These are phyloP conservation scores for Rhododendron kiyosumense DNA, from an alignment of 148 eudicot species.

Conservation along the genomic window DNA sequence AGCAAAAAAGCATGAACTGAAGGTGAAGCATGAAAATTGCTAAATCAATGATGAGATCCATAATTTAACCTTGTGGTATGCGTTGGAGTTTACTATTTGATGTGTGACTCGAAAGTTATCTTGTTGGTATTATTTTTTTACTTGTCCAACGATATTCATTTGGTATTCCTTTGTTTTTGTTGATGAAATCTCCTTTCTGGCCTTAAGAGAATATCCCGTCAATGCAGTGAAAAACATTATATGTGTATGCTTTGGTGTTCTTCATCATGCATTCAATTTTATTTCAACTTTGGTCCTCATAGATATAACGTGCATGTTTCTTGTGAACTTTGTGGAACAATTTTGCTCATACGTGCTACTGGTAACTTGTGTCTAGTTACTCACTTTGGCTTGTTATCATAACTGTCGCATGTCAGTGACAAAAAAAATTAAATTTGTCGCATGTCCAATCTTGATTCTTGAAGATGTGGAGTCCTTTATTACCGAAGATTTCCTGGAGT, in stretches of 20 bases:
- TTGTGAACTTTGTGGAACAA: background rate
- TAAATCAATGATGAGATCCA: background rate
- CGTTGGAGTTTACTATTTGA: background rate
- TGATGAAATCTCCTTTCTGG: background rate
- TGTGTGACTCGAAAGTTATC: background rate
- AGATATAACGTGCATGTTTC: background rate
- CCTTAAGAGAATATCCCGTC: background rate
- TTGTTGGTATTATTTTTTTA: background rate
- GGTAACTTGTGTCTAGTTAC: background rate
- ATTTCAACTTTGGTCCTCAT: background rate
- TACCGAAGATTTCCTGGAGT: background rate
- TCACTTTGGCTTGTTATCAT: background rate
- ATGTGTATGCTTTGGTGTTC: background rate
- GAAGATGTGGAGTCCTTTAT: background rate
- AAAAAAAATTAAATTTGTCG: no score
- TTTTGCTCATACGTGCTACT: background rate
- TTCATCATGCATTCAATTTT: background rate
- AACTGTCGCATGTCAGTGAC: background rate
- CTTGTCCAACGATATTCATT: background rate
- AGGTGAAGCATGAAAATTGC: background rate
- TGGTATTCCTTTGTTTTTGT: background rate
- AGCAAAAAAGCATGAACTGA: background rate
- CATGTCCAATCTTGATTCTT: conserved; percentile 9
- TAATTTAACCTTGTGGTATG: background rate
- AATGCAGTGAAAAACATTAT: background rate